phyloP scores from a whole-genome alignment of 2,329 filamentous ascomycete genomes.

The Hyphodiscus sp. region DNA sequence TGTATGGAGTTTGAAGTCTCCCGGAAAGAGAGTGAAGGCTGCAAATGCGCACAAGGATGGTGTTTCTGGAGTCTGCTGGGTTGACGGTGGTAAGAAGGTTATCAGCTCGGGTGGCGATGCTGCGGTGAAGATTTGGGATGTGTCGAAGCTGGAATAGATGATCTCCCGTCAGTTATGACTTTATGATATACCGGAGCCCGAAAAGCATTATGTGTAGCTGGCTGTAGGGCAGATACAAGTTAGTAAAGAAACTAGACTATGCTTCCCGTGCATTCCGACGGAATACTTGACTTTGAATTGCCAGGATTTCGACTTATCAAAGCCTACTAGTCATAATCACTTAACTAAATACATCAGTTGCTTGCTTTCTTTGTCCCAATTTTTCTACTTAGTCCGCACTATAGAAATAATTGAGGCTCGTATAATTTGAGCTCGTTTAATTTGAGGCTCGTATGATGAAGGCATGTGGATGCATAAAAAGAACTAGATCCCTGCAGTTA shows the following conservation, averaged over 20 bases:
- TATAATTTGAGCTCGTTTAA: no score
- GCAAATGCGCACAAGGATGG: slow-evolving; percentile 94
- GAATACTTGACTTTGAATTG: no score
- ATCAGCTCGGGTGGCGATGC: slow-evolving; percentile 82
- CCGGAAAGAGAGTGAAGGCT: slow-evolving; percentile 77
- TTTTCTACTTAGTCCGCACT: no score
- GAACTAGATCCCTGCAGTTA: not conserved
- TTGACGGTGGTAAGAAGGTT: slow-evolving; percentile 57
- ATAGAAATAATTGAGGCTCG: no score
- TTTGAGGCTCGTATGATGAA: not conserved
- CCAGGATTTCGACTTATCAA: no score
- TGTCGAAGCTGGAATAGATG: slow-evolving; percentile 46
- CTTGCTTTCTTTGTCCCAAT: no score
- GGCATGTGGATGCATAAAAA: not conserved
- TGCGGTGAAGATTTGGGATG: slow-evolving; percentile 81
- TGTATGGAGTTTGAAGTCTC: slow-evolving; percentile 81
- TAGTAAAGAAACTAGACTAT: no score
- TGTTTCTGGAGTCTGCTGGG: slow-evolving; percentile 81
- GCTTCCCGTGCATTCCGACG: no score
- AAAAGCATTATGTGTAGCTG: not conserved
- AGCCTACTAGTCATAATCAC: no score
- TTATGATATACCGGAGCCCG: not conserved
- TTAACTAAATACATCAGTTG: no score
- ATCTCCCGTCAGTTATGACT: not conserved
- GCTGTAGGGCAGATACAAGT: not conserved